phyloP scores from a whole-genome alignment of 2,329 filamentous ascomycete genomes.

The Arthrobotrys iridis region DNA sequence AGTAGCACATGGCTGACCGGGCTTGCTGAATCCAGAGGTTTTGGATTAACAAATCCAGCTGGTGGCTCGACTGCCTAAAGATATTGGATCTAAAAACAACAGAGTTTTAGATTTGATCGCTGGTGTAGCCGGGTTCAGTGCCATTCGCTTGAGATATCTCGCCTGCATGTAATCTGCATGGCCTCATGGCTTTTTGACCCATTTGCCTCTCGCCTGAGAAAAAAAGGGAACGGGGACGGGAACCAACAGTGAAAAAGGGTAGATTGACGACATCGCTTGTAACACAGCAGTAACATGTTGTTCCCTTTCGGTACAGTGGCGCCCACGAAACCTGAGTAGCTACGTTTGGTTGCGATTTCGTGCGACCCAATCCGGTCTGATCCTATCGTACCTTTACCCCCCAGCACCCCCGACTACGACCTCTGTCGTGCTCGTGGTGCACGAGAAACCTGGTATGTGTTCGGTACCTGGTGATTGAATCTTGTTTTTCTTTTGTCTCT shows the following conservation, averaged over 20 bases:
- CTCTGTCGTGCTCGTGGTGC: conserved; percentile 16
- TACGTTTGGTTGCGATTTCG: conserved; percentile 38
- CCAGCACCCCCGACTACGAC: background rate
- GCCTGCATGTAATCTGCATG: conserved; percentile 47
- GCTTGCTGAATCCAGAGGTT: background rate
- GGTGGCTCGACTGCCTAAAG: conserved; percentile 12
- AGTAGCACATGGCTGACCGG: conserved; percentile 4
- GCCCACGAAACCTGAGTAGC: conserved; percentile 9
- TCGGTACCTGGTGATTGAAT: conserved; percentile 40
- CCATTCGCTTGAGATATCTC: conserved; percentile 35
- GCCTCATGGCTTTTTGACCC: conserved; percentile 40
- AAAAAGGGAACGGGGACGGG: conserved; percentile 32
- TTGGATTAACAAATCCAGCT: background rate
- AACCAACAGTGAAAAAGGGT: conserved; percentile 22
- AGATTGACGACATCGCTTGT: conserved; percentile 53
- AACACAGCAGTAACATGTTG: conserved; percentile 23
- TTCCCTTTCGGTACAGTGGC: conserved; percentile 26
- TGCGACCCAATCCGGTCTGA: conserved; percentile 12
- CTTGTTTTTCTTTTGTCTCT: background rate
- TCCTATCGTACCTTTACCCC: too few species aligned
- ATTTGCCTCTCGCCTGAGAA: background rate
- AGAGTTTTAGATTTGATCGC: conserved; percentile 23
- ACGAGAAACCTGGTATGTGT: conserved; percentile 44
- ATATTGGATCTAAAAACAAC: conserved; percentile 27
- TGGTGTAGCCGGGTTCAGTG: conserved; percentile 13